phyloP scores from a whole-genome alignment of 2,329 filamentous ascomycete species.

The Trichoderma lentiforme region DNA sequence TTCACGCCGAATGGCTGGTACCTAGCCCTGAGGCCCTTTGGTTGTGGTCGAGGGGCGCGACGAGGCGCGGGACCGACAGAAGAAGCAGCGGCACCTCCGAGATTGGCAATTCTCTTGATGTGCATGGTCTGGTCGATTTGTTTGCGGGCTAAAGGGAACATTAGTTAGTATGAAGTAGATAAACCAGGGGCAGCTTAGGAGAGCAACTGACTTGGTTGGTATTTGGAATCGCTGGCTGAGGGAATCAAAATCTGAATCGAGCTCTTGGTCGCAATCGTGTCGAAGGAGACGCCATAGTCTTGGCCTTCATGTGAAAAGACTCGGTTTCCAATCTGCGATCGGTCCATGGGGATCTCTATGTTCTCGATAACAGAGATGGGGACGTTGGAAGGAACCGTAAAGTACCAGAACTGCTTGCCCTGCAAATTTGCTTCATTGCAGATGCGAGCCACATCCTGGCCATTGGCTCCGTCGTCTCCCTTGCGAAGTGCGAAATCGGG shows the following conservation, averaged over 20 bases:
- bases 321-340: slow-evolving; percentile 48
- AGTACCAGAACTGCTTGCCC: slow-evolving; percentile 78
- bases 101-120: slow-evolving; percentile 59
- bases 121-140: slow-evolving; percentile 60
- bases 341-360: slow-evolving; percentile 58
- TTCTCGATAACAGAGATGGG: slow-evolving; percentile 66
- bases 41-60: slow-evolving; percentile 59
- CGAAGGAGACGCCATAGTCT: slow-evolving; percentile 58
- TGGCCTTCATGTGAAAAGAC: slow-evolving; percentile 62
- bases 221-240: slow-evolving; percentile 51
- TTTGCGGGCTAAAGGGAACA: slow-evolving; percentile 29
- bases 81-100: slow-evolving; percentile 41
- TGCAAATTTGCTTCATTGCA: slow-evolving; percentile 58
- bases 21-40: slow-evolving; percentile 63
- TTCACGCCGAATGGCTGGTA: slow-evolving; percentile 63
- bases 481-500: slow-evolving; percentile 55
- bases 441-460: slow-evolving; percentile 49
- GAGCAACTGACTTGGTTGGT: slow-evolving; percentile 49
- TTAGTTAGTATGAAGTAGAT: slow-evolving; percentile 14
- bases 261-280: slow-evolving; percentile 47
- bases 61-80: slow-evolving; percentile 44
- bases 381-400: slow-evolving; percentile 67
- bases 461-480: slow-evolving; percentile 35
- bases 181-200: not conserved
- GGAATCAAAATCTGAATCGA: slow-evolving; percentile 61